Base-by-base conservation (phyloP, 169 alveolate genomes). In the Hepatocystis sp. region DNA sequence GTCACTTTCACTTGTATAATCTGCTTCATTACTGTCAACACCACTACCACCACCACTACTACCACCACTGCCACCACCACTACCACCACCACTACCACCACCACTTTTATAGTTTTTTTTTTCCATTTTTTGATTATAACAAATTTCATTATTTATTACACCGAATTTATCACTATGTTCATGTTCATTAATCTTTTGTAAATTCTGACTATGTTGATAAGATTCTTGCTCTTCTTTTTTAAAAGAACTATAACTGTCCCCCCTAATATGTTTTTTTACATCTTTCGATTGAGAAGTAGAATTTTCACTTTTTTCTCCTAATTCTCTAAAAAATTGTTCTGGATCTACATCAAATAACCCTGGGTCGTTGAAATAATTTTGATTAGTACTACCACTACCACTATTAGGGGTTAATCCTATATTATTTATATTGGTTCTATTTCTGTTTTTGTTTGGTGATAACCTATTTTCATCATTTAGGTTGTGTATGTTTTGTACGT, bases 251-350 rank as follows among this genome's bases (percentile, higher is more conserved):
- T n/a, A n/a, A n/a, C n/a, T n/a, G n/a, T n/a, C n/a, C n/a, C n/a
- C n/a, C n/a, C n/a, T n/a, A n/a, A n/a, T n/a, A 2, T 53, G 42
- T 32, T 61, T 30, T 44, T 30, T 40, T 36, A 3, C 76, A 15
- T 81, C 66, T 36, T 65, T 65, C 0, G n/a, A 11, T 10, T 67
- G 32, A n/a, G n/a, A n/a, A n/a, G n/a, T n/a, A 44, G 55, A 76
- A 84, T 56, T 64, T 39, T 84, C 91, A 1, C 36, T 84, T 40
- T 60, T 67, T 34, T 84, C 86, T 0, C 94, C 94, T n/a, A 91
- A 36, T 61, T 91, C 93, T 25, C 91, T 60, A 64, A 91, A 91
- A 55, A 91, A 91, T 25, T 91, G 84, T 55, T 91, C 94, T 1
- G 94, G 94, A 64, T 84, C 91, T 1, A 67, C 61, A 46, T 84